Conservation (phyloP, 2,329 filamentous ascomycete species). For the Neonectria neomacrospora region DNA sequence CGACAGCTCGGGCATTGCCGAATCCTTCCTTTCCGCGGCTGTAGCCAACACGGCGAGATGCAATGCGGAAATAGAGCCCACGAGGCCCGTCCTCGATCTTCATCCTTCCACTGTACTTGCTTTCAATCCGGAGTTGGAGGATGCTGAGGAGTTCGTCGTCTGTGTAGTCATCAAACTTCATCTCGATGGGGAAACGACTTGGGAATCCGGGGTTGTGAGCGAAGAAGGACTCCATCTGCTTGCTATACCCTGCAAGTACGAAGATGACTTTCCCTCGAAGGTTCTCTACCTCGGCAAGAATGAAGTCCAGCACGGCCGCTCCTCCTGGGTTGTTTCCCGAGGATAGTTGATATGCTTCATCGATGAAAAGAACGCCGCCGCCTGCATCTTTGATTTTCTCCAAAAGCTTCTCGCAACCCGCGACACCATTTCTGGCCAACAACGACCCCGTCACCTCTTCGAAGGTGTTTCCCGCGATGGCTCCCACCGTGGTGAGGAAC, state of each 20-base stretch:
- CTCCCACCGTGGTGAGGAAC: conserved; percentile 70
- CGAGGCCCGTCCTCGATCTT: conserved; percentile 65
- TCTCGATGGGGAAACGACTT: conserved; percentile 73
- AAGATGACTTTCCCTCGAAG: conserved; percentile 75
- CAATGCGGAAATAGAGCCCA: conserved; percentile 74
- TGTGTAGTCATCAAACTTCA: conserved; percentile 76
- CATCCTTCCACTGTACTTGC: conserved; percentile 66
- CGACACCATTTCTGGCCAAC: conserved; percentile 71
- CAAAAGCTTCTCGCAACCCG: conserved; percentile 63
- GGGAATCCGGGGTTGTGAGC: conserved; percentile 77
- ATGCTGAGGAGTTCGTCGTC: conserved; percentile 74
- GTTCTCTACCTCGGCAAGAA: conserved; percentile 80
- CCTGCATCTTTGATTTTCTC: conserved; percentile 63
- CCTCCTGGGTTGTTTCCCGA: conserved; percentile 68
- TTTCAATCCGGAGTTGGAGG: conserved; percentile 63
- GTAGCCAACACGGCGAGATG: conserved; percentile 68
- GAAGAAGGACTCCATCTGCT: conserved; percentile 82
- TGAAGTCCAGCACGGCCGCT: conserved; percentile 72
- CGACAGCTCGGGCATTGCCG: conserved; percentile 76
- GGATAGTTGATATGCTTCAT: conserved; percentile 81
- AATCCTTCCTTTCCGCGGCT: conserved; percentile 74
- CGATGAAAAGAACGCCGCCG: conserved; percentile 79
- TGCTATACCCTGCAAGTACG: conserved; percentile 77
- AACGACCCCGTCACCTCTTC: conserved; percentile 75
- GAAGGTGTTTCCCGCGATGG: conserved; percentile 69